Conservation (phyloP, 1,284 basidiomycete species). For the Chalciporus piperatoides region DNA sequence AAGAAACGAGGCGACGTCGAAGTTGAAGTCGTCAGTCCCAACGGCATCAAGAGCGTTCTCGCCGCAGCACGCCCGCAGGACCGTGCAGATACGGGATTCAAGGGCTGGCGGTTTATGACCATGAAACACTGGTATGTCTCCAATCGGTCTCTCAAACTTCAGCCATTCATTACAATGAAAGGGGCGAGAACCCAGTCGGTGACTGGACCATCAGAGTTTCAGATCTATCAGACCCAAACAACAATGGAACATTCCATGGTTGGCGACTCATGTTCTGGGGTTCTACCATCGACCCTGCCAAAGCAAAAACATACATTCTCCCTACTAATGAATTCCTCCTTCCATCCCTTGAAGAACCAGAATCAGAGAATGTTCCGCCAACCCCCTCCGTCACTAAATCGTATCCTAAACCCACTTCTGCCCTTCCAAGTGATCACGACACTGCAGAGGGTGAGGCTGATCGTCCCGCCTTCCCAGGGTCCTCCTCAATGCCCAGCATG, state of each 20-base stretch:
- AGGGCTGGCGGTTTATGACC: constrained; percentile 97
- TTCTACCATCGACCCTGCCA: constrained; percentile 70
- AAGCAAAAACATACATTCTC: constrained; percentile 65
- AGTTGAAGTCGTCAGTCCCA: constrained; percentile 84
- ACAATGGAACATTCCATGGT: constrained; percentile 79
- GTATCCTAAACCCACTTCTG: constrained; percentile 82
- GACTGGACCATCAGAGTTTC: constrained; percentile 88
- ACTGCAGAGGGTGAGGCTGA: constrained; percentile 63
- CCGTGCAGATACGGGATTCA: constrained; percentile 67
- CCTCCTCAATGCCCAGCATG: constrained; percentile 41
- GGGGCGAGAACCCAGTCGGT: constrained; percentile 93
- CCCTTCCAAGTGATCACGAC: constrained; percentile 85
- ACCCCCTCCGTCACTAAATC: constrained; percentile 53
- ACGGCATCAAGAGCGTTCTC: constrained; percentile 82
- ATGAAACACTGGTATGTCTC: constrained; percentile 90
- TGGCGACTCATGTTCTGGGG: constrained; percentile 97
- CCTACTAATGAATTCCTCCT: constrained; percentile 54
- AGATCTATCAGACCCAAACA: constrained; percentile 61
- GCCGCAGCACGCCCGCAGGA: constrained; percentile 75
- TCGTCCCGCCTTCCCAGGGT: constrained; percentile 56
- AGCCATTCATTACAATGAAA: constrained; percentile 35
- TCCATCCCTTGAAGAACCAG: constrained; percentile 43
- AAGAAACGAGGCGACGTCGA: constrained; percentile 88
- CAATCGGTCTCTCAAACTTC: background rate
- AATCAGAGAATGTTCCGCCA: constrained; percentile 32